Base-by-base conservation (phyloP, 1,284 basidiomycete species). In the Fomitopsis betulina region DNA sequence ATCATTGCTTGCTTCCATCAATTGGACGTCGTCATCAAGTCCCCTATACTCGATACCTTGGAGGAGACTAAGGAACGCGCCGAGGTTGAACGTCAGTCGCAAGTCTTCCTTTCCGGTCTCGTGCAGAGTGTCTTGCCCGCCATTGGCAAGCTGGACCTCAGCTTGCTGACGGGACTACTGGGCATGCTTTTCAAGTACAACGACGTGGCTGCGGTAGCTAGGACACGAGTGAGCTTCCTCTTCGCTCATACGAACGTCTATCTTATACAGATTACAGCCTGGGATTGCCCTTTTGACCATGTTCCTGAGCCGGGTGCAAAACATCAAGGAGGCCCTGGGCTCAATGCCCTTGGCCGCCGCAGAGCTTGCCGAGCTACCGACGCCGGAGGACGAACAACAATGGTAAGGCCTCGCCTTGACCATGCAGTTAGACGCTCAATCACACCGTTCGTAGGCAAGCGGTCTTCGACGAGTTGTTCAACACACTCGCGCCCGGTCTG, bases 1-100 rank as follows among this genome's bases (percentile, higher is more conserved):
- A 83, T 99, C 37, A 88, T 98, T 45, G 96, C 96, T 0, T 95
- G 92, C 64, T 99, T 98, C 76, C 85, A 86, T 58, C 93, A 97
- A 70, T 80, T 99, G 57, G 96, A 98, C 70, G 93, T 97, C 12
- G 88, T 97, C 35, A 80, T 81, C 59, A 78, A 90, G 56, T 89
- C 93, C 0, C 81, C 81, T 51, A 67, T 89, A 45, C 80, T 94
- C 5, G 89, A 93, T 73, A 69, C 80, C n/a, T 63, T 82, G 47
- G 78, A 85, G 43, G 91, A 93, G 58, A 80, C 81, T 0, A 69
- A 76, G 9, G 86, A 87, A 65, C 81, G 83, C 53, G 76, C 81
- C n/a, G 91, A 94, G 54, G 82, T 91, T 9, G 94, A 96, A 65
- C 78, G 81, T 21, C 93, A 97, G 72, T 95, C 94, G 0, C 93